phyloP scores from a whole-genome alignment of 2,329 filamentous ascomycete species.

The Aspergillus quadrilineatus region DNA sequence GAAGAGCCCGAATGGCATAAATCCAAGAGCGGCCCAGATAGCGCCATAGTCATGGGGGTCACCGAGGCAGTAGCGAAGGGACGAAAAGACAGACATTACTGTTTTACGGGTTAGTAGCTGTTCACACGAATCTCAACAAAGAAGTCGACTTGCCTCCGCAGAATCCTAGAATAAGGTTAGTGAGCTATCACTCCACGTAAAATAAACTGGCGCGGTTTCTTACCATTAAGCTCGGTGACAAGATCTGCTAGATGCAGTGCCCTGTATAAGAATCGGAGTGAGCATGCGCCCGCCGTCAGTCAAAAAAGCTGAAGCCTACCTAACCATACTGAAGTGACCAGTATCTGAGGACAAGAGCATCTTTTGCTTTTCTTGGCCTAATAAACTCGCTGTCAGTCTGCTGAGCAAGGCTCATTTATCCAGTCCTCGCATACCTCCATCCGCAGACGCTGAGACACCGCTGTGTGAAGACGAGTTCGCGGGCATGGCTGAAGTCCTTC shows the following conservation, averaged over 20 bases:
- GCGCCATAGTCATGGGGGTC: constrained; percentile 64
- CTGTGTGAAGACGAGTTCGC: constrained; percentile 31
- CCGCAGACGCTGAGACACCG: constrained; percentile 29
- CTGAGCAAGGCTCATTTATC: constrained; percentile 3
- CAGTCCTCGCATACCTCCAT: constrained; percentile 33
- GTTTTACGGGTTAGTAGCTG: constrained; percentile 20
- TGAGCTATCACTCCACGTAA: background rate
- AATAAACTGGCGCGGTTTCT: background rate
- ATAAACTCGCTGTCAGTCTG: constrained; percentile 14
- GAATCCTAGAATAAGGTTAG: constrained; percentile 41
- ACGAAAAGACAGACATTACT: constrained; percentile 94
- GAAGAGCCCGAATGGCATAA: constrained; percentile 91
- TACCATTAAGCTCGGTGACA: constrained; percentile 52
- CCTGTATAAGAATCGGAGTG: constrained; percentile 28
- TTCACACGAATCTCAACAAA: background rate
- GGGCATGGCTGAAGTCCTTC: constrained; percentile 38
- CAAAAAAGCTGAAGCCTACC: constrained; percentile 27
- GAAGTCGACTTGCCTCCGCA: constrained; percentile 45
- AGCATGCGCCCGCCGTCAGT: constrained; percentile 7
- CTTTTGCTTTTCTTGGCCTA: constrained; percentile 51
- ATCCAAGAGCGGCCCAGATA: constrained; percentile 77
- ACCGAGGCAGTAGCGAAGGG: constrained; percentile 85
- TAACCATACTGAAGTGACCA: constrained; percentile 53
- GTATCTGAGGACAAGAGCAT: constrained; percentile 48
- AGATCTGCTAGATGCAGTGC: constrained; percentile 52